A percentile compares a stretch with the other conserved stretches of the same genome.
Conservation (phyloP, 1,139 yeast genomes). For the Lodderomyces orthopsilosis region DNA sequence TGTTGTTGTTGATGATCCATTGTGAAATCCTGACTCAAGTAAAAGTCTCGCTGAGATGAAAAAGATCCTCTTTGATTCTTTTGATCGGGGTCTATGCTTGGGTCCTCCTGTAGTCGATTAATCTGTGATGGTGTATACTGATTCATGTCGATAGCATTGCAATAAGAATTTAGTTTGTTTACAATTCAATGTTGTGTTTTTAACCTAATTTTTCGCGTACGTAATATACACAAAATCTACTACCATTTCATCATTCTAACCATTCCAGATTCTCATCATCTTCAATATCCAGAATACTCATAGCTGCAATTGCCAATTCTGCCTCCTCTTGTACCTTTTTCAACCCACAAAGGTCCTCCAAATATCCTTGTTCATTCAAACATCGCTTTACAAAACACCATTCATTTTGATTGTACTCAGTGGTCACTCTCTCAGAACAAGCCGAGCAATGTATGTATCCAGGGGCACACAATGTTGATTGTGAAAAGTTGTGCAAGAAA, state of each 20-base stretch:
- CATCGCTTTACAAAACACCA: constrained; percentile 83
- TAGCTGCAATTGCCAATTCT: constrained; percentile 52
- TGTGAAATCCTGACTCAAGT: background rate
- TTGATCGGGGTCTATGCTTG: background rate
- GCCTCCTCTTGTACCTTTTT: constrained; percentile 69
- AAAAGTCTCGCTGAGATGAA: background rate
- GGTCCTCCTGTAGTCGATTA: constrained; percentile 1
- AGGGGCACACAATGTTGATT: constrained; percentile 64
- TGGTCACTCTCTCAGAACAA: constrained; percentile 62
- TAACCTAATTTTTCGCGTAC: background rate
- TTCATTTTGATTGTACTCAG: constrained; percentile 49
- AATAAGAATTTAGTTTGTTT: constrained; percentile 1
- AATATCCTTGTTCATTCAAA: constrained; percentile 57
- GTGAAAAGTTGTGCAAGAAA: constrained; percentile 63
- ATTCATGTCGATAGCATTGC: background rate
- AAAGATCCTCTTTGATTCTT: background rate
- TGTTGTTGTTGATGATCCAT: constrained; percentile 1
- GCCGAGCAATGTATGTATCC: constrained; percentile 81
- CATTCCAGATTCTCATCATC: constrained; percentile 11
- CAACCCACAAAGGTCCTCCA: constrained; percentile 79
- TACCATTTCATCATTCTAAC: constrained; percentile 8
- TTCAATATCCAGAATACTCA: constrained; percentile 30
- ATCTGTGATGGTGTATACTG: constrained; percentile 4
- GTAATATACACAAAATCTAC: constrained; percentile 1
- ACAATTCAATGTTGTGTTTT: background rate